Percentiles rank a stretch among this genome's conserved stretches.
These are phyloP conservation scores for Daldinia caldariorum DNA, from an alignment of 495 filamentous ascomycete genomes.

Conservation along the genomic window DNA sequence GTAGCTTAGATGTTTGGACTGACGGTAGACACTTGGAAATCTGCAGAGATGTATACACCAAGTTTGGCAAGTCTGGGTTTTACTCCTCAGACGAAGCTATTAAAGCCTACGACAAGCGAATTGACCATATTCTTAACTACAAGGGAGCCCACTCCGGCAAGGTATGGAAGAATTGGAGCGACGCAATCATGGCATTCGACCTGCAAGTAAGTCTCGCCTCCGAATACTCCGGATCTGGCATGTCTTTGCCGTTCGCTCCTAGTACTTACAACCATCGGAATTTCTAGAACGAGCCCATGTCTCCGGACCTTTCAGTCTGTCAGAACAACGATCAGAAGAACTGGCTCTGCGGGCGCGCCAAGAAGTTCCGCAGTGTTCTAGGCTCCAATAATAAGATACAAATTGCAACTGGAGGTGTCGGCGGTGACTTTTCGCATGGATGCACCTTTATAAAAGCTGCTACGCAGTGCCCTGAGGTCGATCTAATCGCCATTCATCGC, in stretches of 20 bases:
- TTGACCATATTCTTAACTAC: conserved; percentile 50
- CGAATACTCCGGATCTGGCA: too few relatives aligned
- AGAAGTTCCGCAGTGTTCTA: conserved; percentile 34
- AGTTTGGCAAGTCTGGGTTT: conserved; percentile 45
- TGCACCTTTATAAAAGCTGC: conserved; percentile 41
- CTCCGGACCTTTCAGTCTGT: conserved; percentile 31
- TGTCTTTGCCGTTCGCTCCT: not conserved
- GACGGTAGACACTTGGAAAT: not conserved
- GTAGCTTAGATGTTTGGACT: not conserved
- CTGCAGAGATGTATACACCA: conserved; percentile 45
- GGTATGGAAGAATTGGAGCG: conserved; percentile 48
- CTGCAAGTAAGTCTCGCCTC: conserved; percentile 25
- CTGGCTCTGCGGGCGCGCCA: conserved; percentile 50
- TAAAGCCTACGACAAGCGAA: conserved; percentile 48
- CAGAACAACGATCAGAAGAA: conserved; percentile 42
- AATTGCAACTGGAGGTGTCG: conserved; percentile 45
- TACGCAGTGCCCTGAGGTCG: conserved; percentile 36
- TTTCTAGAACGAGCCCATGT: conserved; percentile 53
- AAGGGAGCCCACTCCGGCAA: conserved; percentile 46
- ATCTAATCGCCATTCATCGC: conserved; percentile 45
- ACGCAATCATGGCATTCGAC: conserved; percentile 55
- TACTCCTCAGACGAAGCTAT: conserved; percentile 46
- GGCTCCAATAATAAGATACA: conserved; percentile 40
- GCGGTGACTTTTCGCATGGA: conserved; percentile 42
- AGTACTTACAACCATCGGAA: not conserved